Percentiles rank a stretch among this genome's conserved stretches.
These are phyloP conservation scores for Juglanconis oblonga DNA, from an alignment of 2,329 filamentous ascomycete genomes.

Conservation along the genomic window DNA sequence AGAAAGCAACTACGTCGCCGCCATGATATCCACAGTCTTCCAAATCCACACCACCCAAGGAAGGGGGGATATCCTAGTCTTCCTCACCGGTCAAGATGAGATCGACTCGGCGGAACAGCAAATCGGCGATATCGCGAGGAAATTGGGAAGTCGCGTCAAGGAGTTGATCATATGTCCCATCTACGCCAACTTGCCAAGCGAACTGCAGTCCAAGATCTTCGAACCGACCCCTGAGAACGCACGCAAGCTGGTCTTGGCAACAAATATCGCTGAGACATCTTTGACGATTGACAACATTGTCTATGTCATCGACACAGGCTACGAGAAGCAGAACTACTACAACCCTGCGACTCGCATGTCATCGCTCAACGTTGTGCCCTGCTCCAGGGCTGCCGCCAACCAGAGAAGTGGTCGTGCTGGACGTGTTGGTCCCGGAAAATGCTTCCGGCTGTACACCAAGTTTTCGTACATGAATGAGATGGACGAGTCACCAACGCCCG, in stretches of 20 bases:
- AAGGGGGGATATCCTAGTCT: constrained; percentile 87
- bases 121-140: constrained; percentile 79
- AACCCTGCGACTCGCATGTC: constrained; percentile 92
- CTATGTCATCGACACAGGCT: constrained; percentile 93
- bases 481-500: constrained; percentile 85
- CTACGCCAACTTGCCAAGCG: constrained; percentile 88
- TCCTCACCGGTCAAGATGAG: constrained; percentile 93
- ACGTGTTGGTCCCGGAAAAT: constrained; percentile 87
- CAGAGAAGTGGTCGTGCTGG: constrained; percentile 91
- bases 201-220: constrained; percentile 90
- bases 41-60: constrained; percentile 89
- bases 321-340: constrained; percentile 93
- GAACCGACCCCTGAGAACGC: constrained; percentile 83
- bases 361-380: constrained; percentile 84
- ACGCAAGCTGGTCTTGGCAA: constrained; percentile 88
- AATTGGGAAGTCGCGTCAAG: constrained; percentile 78
- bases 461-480: constrained; percentile 94
- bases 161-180: constrained; percentile 91
- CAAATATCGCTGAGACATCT: constrained; percentile 95
- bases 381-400: constrained; percentile 86
- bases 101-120: constrained; percentile 86
- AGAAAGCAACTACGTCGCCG: constrained; percentile 89
- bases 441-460: constrained; percentile 90
- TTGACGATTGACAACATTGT: constrained; percentile 95
- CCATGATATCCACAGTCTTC: constrained; percentile 89